Percentiles rank a stretch among this genome's conserved stretches.
These are phyloP conservation scores for Edaphochlamys debaryana DNA, from an alignment of 139 green algal genomes.

Conservation along the genomic window DNA sequence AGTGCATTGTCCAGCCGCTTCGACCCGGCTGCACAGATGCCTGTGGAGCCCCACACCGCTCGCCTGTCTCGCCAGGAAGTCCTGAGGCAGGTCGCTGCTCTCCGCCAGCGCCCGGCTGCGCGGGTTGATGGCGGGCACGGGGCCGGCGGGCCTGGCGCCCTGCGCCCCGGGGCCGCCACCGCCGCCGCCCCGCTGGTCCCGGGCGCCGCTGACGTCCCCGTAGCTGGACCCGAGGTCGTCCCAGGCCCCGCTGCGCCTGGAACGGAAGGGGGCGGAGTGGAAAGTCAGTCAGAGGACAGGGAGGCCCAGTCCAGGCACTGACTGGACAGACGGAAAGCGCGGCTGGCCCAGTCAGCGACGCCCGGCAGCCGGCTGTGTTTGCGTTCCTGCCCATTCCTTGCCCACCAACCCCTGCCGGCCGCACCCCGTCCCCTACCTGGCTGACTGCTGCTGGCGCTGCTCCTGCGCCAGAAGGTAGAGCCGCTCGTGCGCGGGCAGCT, in stretches of 20 bases:
- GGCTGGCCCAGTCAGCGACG: too few species aligned
- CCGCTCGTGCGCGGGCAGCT: slow-evolving; percentile 41
- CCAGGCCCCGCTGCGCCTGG: not conserved
- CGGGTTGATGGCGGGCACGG: slow-evolving; percentile 42
- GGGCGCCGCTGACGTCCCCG: not conserved
- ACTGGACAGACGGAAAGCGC: too few species aligned
- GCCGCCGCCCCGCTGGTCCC: slow-evolving; percentile 16
- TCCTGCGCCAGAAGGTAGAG: slow-evolving; percentile 32
- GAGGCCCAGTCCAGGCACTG: too few species aligned
- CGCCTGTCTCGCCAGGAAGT: slow-evolving; percentile 55
- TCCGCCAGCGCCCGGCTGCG: slow-evolving; percentile 49
- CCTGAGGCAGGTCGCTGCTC: slow-evolving; percentile 41
- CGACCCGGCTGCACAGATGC: too few species aligned
- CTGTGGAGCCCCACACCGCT: too few species aligned
- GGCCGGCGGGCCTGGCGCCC: not conserved
- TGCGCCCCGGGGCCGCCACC: not conserved
- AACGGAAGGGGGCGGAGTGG: not conserved
- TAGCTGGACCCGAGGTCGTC: slow-evolving; percentile 1
- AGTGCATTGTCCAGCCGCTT: too few species aligned
- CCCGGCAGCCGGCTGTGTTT: too few species aligned
- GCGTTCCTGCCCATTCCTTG: too few species aligned
- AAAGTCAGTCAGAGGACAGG: too few species aligned
- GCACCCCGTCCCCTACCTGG: too few species aligned
- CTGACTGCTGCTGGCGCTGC: not conserved
- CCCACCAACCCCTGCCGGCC: not conserved